Conservation (phyloP, 1,284 basidiomycete species). For the Naganishia sp. region DNA sequence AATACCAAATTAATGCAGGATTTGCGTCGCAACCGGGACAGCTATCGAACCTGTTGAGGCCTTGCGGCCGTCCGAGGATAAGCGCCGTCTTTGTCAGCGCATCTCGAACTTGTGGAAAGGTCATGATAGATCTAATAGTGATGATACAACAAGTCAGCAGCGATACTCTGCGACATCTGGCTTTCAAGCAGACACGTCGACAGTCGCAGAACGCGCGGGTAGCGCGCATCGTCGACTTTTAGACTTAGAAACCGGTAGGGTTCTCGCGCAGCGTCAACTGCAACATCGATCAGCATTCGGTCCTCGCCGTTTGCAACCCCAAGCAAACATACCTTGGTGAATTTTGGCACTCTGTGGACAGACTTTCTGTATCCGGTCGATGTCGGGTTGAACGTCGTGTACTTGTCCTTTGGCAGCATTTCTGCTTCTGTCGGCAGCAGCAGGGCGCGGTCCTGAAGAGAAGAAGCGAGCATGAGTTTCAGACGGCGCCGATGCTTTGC, state of each 20-base stretch:
- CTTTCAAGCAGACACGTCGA: too few species aligned
- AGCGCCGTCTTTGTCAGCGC: too few species aligned
- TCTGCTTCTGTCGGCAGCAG: conserved; percentile 84
- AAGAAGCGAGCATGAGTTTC: background rate
- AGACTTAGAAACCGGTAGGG: conserved; percentile 78
- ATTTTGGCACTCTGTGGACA: conserved; percentile 94
- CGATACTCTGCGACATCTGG: too few species aligned
- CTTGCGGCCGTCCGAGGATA: too few species aligned
- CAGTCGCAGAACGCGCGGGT: too few species aligned
- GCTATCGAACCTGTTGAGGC: too few species aligned
- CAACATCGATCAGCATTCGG: conserved; percentile 24
- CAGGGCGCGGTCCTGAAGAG: conserved; percentile 63
- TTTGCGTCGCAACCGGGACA: background rate
- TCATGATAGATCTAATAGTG: too few species aligned
- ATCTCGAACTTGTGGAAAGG: too few species aligned
- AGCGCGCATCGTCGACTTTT: too few species aligned
- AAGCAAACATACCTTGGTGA: conserved; percentile 70
- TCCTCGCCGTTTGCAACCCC: background rate
- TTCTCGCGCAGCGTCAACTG: conserved; percentile 81
- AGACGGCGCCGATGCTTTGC: background rate
- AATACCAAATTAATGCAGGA: background rate
- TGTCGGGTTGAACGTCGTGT: conserved; percentile 81
- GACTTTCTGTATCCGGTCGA: conserved; percentile 81
- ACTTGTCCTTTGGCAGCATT: conserved; percentile 73
- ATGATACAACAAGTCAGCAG: too few species aligned